phyloP scores from a whole-genome alignment of 352 stramenopile genomes.

The Phytophthora meadii region DNA sequence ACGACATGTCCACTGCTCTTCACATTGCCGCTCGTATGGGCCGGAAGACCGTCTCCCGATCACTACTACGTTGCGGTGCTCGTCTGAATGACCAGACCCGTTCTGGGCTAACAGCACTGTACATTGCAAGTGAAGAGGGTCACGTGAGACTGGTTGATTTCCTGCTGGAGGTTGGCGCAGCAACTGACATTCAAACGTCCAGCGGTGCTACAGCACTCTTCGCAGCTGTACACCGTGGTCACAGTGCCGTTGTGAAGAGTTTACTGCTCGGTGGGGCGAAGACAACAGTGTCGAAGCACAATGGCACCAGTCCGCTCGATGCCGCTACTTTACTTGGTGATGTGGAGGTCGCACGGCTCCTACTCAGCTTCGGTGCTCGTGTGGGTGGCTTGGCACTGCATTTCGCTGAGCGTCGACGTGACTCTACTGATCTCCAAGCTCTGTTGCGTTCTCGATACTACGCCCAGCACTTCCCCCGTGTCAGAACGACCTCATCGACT shows the following conservation, averaged over 20 bases:
- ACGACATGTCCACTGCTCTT: slow-evolving; percentile 79
- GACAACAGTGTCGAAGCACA: slow-evolving; percentile 66
- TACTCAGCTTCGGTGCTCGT: slow-evolving; percentile 72
- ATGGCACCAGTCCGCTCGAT: slow-evolving; percentile 78
- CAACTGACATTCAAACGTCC: slow-evolving; percentile 51
- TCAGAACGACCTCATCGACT: slow-evolving; percentile 10
- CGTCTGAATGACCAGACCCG: slow-evolving; percentile 76
- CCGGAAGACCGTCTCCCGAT: slow-evolving; percentile 54
- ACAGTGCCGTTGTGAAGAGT: slow-evolving; percentile 56
- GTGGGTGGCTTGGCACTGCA: slow-evolving; percentile 73
- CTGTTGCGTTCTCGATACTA: slow-evolving; percentile 76
- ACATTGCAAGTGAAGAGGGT: slow-evolving; percentile 88
- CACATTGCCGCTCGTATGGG: slow-evolving; percentile 87
- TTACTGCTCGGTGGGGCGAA: slow-evolving; percentile 66
- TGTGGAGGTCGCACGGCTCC: slow-evolving; percentile 58
- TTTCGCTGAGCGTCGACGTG: slow-evolving; percentile 74
- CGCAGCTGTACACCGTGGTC: slow-evolving; percentile 77
- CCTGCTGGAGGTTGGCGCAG: slow-evolving; percentile 48
- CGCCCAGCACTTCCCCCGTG: slow-evolving; percentile 54
- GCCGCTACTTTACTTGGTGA: slow-evolving; percentile 72
- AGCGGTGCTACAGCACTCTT: slow-evolving; percentile 81
- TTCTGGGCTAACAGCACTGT: slow-evolving; percentile 79
- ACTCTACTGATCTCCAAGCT: slow-evolving; percentile 56
- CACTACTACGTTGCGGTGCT: slow-evolving; percentile 62
- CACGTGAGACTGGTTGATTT: slow-evolving; percentile 69